Percentiles rank a stretch among this genome's conserved stretches.
Evolutionary conservation across 495 filamentous ascomycete species (phyloP).

Genomic region (Elaphomyces granulatus): DNA sequence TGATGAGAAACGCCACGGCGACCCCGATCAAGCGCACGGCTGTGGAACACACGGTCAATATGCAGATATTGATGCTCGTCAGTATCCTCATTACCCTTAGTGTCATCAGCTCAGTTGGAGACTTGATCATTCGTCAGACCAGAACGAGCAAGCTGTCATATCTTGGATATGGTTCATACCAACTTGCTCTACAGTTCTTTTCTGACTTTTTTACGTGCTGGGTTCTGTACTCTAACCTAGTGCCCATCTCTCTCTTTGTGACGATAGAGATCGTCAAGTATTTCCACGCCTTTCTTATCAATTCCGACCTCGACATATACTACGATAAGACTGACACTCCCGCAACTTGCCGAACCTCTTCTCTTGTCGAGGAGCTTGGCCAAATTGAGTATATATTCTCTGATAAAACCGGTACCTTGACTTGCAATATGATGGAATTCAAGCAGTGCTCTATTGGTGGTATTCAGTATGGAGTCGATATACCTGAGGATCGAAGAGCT

Average conservation of each 20-base stretch:
- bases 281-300: slow-evolving; percentile 91
- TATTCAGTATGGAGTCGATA: slow-evolving; percentile 84
- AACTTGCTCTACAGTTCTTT: slow-evolving; percentile 68
- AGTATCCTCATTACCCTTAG: slow-evolving; percentile 71
- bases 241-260: slow-evolving; percentile 95
- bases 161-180: slow-evolving; percentile 45
- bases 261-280: slow-evolving; percentile 98
- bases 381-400: slow-evolving; percentile 99
- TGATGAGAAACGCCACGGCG: slow-evolving; percentile 97
- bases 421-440: slow-evolving; percentile 99
- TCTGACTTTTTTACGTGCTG: slow-evolving; percentile 95
- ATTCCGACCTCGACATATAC: slow-evolving; percentile 95
- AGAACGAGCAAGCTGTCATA: slow-evolving; percentile 47
- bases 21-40: slow-evolving; percentile 95
- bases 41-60: slow-evolving; percentile 85
- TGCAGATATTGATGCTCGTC: slow-evolving; percentile 81
- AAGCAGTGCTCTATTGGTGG: slow-evolving; percentile 86
- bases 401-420: slow-evolving; percentile 98
- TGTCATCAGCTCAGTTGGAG: slow-evolving; percentile 79
- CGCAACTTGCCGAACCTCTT: slow-evolving; percentile 89
- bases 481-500: slow-evolving; percentile 81
- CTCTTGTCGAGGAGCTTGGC: slow-evolving; percentile 90
- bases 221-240: slow-evolving; percentile 95
- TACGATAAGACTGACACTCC: slow-evolving; percentile 92
- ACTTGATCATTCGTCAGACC: slow-evolving; percentile 62